Evolutionary conservation across 2,329 filamentous ascomycete species (phyloP).

Genomic region (Colletotrichum tamarilloi): DNA sequence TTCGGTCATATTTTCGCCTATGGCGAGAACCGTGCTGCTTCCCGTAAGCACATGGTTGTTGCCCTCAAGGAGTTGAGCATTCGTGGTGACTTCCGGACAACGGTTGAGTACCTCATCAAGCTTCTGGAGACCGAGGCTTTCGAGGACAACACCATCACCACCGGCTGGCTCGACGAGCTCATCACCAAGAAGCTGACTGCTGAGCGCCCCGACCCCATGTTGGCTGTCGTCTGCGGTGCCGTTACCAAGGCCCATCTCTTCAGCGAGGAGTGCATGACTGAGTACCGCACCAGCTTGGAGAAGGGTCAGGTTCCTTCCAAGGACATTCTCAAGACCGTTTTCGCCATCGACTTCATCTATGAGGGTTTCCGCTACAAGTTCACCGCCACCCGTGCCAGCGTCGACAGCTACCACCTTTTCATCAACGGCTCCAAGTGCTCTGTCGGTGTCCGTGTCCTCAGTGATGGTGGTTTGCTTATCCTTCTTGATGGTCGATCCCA

Average conservation of each 20-base stretch:
- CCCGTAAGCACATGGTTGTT: conserved; percentile 98
- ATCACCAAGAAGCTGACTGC: conserved; percentile 98
- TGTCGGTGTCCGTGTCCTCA: conserved; percentile 90
- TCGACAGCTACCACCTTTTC: conserved; percentile 96
- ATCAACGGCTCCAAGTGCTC: conserved; percentile 98
- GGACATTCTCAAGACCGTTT: conserved; percentile 97
- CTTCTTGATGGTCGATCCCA: conserved; percentile 93
- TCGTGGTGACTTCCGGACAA: conserved; percentile 98
- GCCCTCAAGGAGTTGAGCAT: conserved; percentile 99
- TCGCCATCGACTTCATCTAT: conserved; percentile 98
- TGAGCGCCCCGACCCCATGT: conserved; percentile 90
- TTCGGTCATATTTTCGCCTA: conserved; percentile 99
- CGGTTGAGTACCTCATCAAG: conserved; percentile 99
- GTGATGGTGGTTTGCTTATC: conserved; percentile 92
- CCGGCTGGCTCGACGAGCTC: conserved; percentile 97
- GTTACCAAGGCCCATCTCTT: conserved; percentile 94
- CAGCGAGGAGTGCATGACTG: conserved; percentile 88
- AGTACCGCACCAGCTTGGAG: conserved; percentile 90
- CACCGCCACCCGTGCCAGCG: conserved; percentile 90
- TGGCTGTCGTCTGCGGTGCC: conserved; percentile 95
- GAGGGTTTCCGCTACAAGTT: conserved; percentile 98
- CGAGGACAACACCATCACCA: conserved; percentile 99
- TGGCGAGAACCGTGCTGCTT: conserved; percentile 95
- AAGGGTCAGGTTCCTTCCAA: conserved; percentile 98
- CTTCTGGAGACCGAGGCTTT: conserved; percentile 97